A percentile compares a stretch with the other conserved stretches of the same genome.
phyloP scores from a whole-genome alignment of 176 grass and related monocot genomes.

The Lolium rigidum region DNA sequence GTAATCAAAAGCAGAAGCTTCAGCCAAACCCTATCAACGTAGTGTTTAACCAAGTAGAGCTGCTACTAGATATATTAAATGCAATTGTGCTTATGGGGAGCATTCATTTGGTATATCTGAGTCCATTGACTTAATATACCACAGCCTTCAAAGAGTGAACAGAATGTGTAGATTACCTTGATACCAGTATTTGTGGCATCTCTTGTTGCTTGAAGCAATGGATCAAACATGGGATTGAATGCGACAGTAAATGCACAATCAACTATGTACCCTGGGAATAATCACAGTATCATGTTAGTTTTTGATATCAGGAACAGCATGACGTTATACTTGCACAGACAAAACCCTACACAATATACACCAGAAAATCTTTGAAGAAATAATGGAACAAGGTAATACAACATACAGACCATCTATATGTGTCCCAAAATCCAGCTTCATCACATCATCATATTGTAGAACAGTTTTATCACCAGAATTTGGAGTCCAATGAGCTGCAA shows the following conservation, averaged over 20 bases:
- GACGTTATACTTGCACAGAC: neutral
- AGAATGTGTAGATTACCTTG: slow-evolving; percentile 57
- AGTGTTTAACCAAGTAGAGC: neutral
- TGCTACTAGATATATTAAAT: neutral
- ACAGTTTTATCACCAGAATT: slow-evolving; percentile 97
- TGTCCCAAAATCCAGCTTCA: slow-evolving; percentile 99
- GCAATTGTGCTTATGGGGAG: neutral
- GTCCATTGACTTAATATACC: neutral
- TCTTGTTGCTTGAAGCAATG: slow-evolving; percentile 89
- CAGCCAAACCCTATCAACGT: neutral
- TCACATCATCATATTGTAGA: slow-evolving; percentile 98
- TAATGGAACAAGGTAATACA: slow-evolving; percentile 25
- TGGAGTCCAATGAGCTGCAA: slow-evolving; percentile 98
- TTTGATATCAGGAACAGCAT: slow-evolving; percentile 26
- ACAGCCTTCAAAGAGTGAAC: neutral
- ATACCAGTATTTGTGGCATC: slow-evolving; percentile 98
- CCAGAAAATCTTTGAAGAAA: neutral
- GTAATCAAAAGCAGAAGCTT: slow-evolving; percentile 9
- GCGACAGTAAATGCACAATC: slow-evolving; percentile 98
- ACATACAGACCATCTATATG: slow-evolving; percentile 83
- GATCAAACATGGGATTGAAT: slow-evolving; percentile 98
- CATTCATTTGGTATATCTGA: neutral
- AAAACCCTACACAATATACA: slow-evolving; percentile 7
- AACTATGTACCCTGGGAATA: slow-evolving; percentile 77
- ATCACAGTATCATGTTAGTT: slow-evolving; percentile 22